Evolutionary conservation across 2,329 filamentous ascomycete genomes (phyloP), one percentile per base, ranked within the genome.

Genomic region (Chlorencoelia australis): DNA sequence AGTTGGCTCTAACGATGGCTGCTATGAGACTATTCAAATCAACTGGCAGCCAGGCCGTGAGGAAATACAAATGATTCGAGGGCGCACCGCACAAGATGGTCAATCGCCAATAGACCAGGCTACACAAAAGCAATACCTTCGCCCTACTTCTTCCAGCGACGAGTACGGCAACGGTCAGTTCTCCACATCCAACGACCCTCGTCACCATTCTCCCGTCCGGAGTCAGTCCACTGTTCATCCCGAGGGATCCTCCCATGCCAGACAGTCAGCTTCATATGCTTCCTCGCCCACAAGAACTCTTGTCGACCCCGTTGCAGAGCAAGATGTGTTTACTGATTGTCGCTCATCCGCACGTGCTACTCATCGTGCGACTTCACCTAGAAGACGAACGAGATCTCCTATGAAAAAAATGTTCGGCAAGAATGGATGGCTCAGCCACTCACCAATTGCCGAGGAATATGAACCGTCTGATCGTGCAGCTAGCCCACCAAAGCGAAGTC

Each of bases 351-450:
- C 22, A 9, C 6, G 13, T 25, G 22, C 22, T n/a, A 19, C 21
- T 26, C 21, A 26, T 3, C 32, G 27, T 21, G 14, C n/a, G 4
- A 24, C 16, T 5, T 46, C 45, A 13, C 40, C 46, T 16, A 51
- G 48, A 36, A 51, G 49, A 33, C 37, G 54, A 30, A 51, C 54
- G n/a, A 50, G 53, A 5, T 57, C 53, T 7, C 53, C 54, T 3
- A 54, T 55, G 51, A 57, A 57, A 32, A 56, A 53, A 37, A 49
- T 57, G 51, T 56, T 56, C 33, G 54, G 54, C 14, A 48, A 54
- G 28, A 38, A 49, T 33, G 54, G 54, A 11, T 57, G 51, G 49
- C 48, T 57, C 24, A 52, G 51, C 22, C 28, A 41, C 4, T 47
- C 49, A 9, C 44, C 51, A 8, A 34, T 13, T 10, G 10, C 22